A percentile compares a stretch with the other conserved stretches of the same genome.
phyloP scores from a whole-genome alignment of 257 asterid species.

The Phtheirospermum japonicum region DNA sequence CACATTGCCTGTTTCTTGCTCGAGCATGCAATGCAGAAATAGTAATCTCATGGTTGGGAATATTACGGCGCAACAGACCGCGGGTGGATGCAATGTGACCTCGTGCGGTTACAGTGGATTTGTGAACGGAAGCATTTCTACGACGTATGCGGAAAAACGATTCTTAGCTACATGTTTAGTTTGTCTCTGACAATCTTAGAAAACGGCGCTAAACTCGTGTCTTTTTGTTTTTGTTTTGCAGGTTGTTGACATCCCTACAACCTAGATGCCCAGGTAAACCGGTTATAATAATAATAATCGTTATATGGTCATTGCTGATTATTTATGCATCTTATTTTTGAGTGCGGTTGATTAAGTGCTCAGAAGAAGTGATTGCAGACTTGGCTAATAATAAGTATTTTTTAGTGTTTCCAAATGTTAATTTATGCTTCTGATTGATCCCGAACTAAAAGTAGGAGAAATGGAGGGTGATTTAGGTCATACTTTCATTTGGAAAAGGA shows the following conservation, averaged over 20 bases:
- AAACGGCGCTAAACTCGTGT: slow-evolving; percentile 11
- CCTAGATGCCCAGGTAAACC: slow-evolving; percentile 92
- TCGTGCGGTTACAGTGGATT: slow-evolving; percentile 81
- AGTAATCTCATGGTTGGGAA: slow-evolving; percentile 92
- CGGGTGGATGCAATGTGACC: slow-evolving; percentile 93
- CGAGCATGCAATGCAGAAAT: slow-evolving; percentile 91
- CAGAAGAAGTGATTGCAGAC: not conserved
- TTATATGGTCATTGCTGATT: not conserved
- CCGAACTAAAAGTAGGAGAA: not conserved
- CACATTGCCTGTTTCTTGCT: slow-evolving; percentile 88
- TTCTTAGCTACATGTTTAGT: not conserved
- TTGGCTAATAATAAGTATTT: not conserved
- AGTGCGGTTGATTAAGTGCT: not conserved
- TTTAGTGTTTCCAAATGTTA: not conserved
- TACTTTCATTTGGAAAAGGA: too few species aligned
- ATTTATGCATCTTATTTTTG: not conserved
- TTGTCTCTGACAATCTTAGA: not conserved
- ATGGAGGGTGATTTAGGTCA: too few species aligned
- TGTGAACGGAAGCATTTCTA: slow-evolving; percentile 75
- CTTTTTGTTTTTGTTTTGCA: slow-evolving; percentile 35
- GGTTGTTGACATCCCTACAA: slow-evolving; percentile 74
- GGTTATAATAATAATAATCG: not conserved
- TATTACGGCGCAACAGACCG: slow-evolving; percentile 63
- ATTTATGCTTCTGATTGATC: not conserved
- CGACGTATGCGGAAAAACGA: slow-evolving; percentile 45